Percentiles rank a stretch among this genome's conserved stretches.
These are phyloP conservation scores for Pseudonitzschia multiseries DNA, from an alignment of 108 stramenopile species.

Conservation along the genomic window DNA sequence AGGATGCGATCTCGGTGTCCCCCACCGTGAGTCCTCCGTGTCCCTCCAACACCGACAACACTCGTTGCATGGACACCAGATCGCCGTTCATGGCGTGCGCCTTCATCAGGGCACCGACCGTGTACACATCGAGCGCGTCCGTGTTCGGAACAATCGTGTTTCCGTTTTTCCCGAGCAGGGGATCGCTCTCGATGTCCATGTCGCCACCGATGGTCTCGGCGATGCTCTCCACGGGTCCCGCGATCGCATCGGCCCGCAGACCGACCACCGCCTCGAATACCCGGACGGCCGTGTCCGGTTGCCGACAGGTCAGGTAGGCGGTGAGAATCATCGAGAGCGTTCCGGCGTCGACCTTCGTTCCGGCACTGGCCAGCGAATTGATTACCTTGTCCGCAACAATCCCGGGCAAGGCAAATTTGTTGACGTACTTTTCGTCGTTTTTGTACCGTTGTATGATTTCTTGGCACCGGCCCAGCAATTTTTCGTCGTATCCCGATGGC, in stretches of 20 bases:
- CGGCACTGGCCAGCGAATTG: constrained; percentile 72
- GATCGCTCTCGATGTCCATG: constrained; percentile 26
- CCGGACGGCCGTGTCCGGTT: constrained; percentile 57
- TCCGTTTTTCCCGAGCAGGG: constrained; percentile 36
- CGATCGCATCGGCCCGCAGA: constrained; percentile 59
- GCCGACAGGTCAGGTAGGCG: constrained; percentile 68
- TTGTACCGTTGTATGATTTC: constrained; percentile 70
- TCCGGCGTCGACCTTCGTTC: constrained; percentile 61
- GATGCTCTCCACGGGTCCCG: neutral
- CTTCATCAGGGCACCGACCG: constrained; percentile 65
- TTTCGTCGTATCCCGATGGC: neutral
- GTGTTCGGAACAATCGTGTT: constrained; percentile 37
- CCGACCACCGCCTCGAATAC: constrained; percentile 80
- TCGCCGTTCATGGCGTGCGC: constrained; percentile 74
- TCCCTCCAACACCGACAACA: constrained; percentile 76
- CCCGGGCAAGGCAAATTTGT: constrained; percentile 53
- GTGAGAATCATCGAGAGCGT: constrained; percentile 76
- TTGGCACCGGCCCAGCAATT: constrained; percentile 67
- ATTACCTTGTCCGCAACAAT: constrained; percentile 82
- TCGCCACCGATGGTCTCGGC: constrained; percentile 26
- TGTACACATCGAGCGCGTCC: constrained; percentile 68
- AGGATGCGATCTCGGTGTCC: constrained; percentile 46
- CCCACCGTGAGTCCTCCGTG: constrained; percentile 42
- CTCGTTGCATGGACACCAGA: constrained; percentile 52
- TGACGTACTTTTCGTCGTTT: constrained; percentile 39